A percentile compares a stretch with the other conserved stretches of the same genome.
These are phyloP conservation scores for Eutrema japonicum DNA, from an alignment of 345 rosid species.

Conservation along the genomic window DNA sequence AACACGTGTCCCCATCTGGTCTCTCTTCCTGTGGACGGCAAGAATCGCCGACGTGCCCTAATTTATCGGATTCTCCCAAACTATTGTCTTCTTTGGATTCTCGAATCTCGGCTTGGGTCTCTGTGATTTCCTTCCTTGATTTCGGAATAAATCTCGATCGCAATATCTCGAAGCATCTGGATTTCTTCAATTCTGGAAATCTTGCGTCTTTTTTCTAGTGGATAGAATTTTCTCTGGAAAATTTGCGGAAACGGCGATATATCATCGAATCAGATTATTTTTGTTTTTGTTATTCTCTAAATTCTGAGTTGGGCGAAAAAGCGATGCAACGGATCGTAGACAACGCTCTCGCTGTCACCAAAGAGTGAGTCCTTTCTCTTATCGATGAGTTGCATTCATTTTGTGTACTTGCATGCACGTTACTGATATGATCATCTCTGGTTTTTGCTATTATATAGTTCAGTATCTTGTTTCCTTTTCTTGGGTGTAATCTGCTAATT, in stretches of 20 bases:
- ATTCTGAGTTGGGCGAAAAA: conserved; percentile 1
- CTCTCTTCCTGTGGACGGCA: conserved; percentile 44
- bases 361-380: conserved; percentile 71
- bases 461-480: background rate
- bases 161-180: background rate
- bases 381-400: conserved; percentile 8
- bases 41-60: conserved; percentile 50
- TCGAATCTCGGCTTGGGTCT: conserved; percentile 33
- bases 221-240: conserved; percentile 20
- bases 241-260: background rate
- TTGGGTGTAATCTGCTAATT: too few relatives aligned
- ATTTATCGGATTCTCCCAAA: conserved; percentile 29
- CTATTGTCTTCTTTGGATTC: background rate
- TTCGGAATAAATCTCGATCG: background rate
- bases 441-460: background rate
- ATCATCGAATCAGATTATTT: conserved; percentile 5
- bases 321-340: conserved; percentile 86
- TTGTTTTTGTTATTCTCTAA: background rate
- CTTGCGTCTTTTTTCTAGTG: conserved; percentile 20
- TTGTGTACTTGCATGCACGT: background rate
- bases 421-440: conserved; percentile 4
- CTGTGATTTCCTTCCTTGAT: conserved; percentile 12
- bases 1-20: background rate
- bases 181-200: conserved; percentile 18
- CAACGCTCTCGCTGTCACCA: conserved; percentile 80